Percentiles rank a stretch among this genome's conserved stretches.
These are phyloP conservation scores for Linderniella brevidens DNA, from an alignment of 257 asterid species.

Conservation along the genomic window DNA sequence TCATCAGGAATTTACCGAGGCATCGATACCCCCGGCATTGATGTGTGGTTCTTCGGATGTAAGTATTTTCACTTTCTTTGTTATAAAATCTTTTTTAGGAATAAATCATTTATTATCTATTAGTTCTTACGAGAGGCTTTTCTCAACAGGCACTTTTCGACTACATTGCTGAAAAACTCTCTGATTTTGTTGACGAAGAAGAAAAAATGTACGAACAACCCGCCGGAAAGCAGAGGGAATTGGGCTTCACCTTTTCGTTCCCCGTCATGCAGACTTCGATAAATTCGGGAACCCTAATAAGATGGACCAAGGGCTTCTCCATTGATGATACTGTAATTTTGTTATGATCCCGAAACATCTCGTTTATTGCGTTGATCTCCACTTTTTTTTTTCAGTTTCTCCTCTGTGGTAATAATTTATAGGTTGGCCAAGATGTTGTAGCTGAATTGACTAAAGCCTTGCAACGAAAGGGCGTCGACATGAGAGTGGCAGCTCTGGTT, in stretches of 20 bases:
- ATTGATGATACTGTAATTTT: slow-evolving; percentile 44
- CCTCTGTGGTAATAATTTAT: slow-evolving; percentile 1
- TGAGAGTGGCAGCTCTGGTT: slow-evolving; percentile 86
- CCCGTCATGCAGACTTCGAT: slow-evolving; percentile 73
- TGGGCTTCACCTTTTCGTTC: slow-evolving; percentile 80
- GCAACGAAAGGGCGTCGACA: slow-evolving; percentile 53
- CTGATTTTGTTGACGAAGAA: slow-evolving; percentile 38
- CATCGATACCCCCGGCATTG: slow-evolving; percentile 66
- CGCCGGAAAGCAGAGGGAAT: slow-evolving; percentile 41
- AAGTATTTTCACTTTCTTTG: slow-evolving; percentile 8
- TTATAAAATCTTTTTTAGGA: background rate
- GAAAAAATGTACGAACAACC: slow-evolving; percentile 39
- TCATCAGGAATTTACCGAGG: slow-evolving; percentile 76
- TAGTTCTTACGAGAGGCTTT: too few species aligned
- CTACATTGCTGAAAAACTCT: slow-evolving; percentile 48
- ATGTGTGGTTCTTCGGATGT: slow-evolving; percentile 64
- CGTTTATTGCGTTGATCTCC: slow-evolving; percentile 2
- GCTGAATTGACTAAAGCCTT: slow-evolving; percentile 64
- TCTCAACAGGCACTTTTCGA: slow-evolving; percentile 44
- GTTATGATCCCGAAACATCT: too few species aligned
- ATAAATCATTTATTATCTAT: background rate
- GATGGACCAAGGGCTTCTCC: slow-evolving; percentile 90
- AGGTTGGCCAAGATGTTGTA: slow-evolving; percentile 87
- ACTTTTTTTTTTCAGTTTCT: background rate
- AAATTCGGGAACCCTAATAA: slow-evolving; percentile 64